phyloP scores from a whole-genome alignment of 2,329 filamentous ascomycete genomes.

The Cladophialophora carrionii region DNA sequence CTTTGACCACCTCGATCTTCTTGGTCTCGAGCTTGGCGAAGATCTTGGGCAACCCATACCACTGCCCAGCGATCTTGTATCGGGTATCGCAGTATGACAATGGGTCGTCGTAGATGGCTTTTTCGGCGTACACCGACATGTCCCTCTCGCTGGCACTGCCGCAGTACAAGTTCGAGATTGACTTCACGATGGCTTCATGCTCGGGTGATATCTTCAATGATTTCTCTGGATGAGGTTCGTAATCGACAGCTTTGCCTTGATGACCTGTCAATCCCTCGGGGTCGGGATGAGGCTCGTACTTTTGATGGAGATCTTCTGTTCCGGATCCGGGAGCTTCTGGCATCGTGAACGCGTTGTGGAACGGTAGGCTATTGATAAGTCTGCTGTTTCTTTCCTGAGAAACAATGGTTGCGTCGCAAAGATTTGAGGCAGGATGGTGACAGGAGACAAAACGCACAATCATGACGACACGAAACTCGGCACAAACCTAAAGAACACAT shows the following conservation, averaged over 20 bases:
- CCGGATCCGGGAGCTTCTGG: conserved; percentile 3
- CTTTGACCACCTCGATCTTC: conserved; percentile 49
- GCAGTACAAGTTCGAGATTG: conserved; percentile 52
- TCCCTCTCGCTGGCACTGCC: conserved; percentile 54
- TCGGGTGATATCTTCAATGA: conserved; percentile 44
- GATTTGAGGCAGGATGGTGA: background rate
- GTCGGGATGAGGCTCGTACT: conserved; percentile 38
- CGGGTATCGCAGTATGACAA: conserved; percentile 56
- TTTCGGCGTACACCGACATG: conserved; percentile 54
- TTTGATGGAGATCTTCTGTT: conserved; percentile 33
- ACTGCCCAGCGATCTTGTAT: conserved; percentile 54
- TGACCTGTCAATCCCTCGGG: conserved; percentile 39
- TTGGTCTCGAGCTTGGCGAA: conserved; percentile 44
- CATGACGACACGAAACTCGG: background rate
- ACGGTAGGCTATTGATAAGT: background rate
- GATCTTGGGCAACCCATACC: conserved; percentile 38
- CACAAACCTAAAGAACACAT: background rate
- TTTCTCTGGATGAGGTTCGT: conserved; percentile 47
- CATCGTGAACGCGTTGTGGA: background rate
- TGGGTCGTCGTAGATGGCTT: conserved; percentile 54
- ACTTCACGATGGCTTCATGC: conserved; percentile 48
- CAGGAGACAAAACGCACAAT: background rate
- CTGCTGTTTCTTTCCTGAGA: background rate
- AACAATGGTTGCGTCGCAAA: background rate
- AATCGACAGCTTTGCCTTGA: conserved; percentile 45